Evolutionary conservation across 2,329 filamentous ascomycete species (phyloP).

Genomic region (Lecanoromycetidae sp.): DNA sequence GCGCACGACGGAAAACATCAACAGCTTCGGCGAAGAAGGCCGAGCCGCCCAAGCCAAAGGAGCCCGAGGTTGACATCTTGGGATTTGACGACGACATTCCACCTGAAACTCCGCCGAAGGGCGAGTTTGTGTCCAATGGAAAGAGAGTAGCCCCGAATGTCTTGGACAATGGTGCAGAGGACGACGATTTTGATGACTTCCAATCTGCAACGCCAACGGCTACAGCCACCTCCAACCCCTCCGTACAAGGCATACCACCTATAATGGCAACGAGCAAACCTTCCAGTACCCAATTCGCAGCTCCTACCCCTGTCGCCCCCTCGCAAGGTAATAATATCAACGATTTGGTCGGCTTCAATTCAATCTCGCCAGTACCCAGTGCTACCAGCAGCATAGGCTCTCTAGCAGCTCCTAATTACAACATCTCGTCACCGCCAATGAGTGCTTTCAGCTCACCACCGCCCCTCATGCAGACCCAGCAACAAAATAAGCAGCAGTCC

Average conservation of each 20-base stretch:
- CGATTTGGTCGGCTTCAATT: constrained; percentile 67
- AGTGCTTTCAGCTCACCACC: constrained; percentile 34
- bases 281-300: constrained; percentile 58
- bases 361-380: constrained; percentile 62
- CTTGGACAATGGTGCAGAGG: constrained; percentile 33
- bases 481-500: no score
- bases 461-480: constrained; percentile 4
- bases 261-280: constrained; percentile 35
- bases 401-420: constrained; percentile 24
- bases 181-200: constrained; percentile 93
- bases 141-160: constrained; percentile 32
- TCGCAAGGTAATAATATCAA: constrained; percentile 68
- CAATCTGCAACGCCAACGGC: constrained; percentile 60
- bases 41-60: constrained; percentile 65
- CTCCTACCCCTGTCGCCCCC: constrained; percentile 74
- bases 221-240: constrained; percentile 25
- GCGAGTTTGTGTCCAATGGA: constrained; percentile 32
- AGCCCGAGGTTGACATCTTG: constrained; percentile 83
- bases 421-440: constrained; percentile 45
- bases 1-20: constrained; percentile 41
- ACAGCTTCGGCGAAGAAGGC: constrained; percentile 44
- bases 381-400: constrained; percentile 41
- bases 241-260: constrained; percentile 35
- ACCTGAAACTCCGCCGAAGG: constrained; percentile 34
- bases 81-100: constrained; percentile 67